These are phyloP conservation scores for Calonectria montana DNA, from an alignment of 2,329 filamentous ascomycete species.

Conservation along the genomic window DNA sequence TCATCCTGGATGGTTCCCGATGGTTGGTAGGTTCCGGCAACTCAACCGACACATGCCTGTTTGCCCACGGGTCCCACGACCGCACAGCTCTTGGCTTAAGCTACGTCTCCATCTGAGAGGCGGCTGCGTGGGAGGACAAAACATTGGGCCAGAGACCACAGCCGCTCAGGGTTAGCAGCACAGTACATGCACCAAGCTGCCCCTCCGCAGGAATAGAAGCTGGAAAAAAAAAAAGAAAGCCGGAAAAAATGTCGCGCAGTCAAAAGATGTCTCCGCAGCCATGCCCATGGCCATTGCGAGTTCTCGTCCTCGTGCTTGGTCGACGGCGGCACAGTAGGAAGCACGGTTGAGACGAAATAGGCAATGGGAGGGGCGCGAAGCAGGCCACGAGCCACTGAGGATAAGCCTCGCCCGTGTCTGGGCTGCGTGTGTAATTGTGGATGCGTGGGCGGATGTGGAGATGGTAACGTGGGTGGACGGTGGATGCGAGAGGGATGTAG, in stretches of 20 bases:
- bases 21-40: constrained; percentile 1
- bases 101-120: neutral
- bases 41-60: constrained; percentile 7
- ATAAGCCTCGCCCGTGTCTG: neutral
- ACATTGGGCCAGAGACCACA: neutral
- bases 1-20: constrained; percentile 5
- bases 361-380: neutral
- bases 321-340: neutral
- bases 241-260: constrained; percentile 17
- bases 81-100: neutral
- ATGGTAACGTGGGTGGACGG: neutral
- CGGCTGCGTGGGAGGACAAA: neutral
- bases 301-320: neutral
- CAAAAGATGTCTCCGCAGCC: neutral
- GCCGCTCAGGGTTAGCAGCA: neutral
- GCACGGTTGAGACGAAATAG: neutral
- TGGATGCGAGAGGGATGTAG: constrained; percentile 9
- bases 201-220: neutral
- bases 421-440: neutral
- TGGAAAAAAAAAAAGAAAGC: neutral
- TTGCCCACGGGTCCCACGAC: constrained; percentile 1
- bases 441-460: constrained; percentile 10
- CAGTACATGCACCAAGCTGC: neutral
- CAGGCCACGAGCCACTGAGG: neutral
- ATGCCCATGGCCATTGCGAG: neutral